Conservation (phyloP, 192 early-diverging fungal species). For the Podochytrium sp. region DNA sequence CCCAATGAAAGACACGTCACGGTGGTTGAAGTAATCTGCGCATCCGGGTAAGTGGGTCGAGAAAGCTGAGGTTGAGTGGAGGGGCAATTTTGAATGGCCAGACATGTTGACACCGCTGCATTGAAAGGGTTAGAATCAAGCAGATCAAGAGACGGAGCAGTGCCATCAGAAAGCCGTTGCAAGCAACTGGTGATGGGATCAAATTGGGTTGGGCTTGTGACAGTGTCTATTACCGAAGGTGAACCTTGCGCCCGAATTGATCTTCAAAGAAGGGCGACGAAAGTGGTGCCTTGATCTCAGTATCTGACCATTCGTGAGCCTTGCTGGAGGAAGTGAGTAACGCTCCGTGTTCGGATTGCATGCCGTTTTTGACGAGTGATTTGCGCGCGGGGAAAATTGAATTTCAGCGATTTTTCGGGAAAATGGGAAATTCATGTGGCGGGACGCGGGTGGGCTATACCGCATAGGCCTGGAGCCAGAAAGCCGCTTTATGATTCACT, state of each 20-base stretch:
- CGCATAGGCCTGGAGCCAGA: neutral
- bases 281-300: neutral
- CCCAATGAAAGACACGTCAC: slow-evolving; percentile 75
- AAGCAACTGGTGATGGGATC: neutral
- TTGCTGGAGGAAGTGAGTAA: neutral
- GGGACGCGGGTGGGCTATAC: neutral
- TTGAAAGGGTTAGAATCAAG: neutral
- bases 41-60: slow-evolving; percentile 61
- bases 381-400: neutral
- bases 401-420: neutral
- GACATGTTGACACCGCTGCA: slow-evolving; percentile 76
- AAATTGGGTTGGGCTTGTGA: neutral
- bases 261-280: slow-evolving; percentile 34
- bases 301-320: slow-evolving; percentile 28
- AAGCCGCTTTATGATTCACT: neutral
- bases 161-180: neutral
- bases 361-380: neutral
- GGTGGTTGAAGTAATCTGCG: slow-evolving; percentile 67
- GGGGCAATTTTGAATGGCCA: slow-evolving; percentile 78
- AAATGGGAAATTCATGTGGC: neutral
- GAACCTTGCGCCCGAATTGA: slow-evolving; percentile 40
- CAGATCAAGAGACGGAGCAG: neutral
- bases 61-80: slow-evolving; percentile 54
- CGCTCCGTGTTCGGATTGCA: neutral
- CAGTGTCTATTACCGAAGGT: slow-evolving; percentile 33